Evolutionary conservation across 2,329 filamentous ascomycete species (phyloP).

Genomic region (Magnaporthiopsis rhizophila): DNA sequence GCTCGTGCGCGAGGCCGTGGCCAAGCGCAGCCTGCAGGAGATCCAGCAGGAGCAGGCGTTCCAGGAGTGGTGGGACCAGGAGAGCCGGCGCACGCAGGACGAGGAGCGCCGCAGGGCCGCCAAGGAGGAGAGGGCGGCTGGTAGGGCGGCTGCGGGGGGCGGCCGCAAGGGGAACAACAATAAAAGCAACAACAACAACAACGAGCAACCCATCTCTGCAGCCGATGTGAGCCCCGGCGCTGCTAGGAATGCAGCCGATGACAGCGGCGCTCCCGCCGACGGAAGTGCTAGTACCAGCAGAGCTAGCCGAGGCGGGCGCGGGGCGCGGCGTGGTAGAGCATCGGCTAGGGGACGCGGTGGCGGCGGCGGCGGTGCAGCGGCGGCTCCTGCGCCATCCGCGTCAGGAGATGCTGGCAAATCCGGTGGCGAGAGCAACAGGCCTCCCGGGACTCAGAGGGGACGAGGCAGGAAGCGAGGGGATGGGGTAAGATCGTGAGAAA

Average conservation of each 20-base stretch:
- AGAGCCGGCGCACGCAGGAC: conserved; percentile 64
- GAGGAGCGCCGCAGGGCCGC: conserved; percentile 40
- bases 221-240: too few relatives aligned
- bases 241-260: too few relatives aligned
- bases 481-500: background rate
- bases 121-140: conserved; percentile 18
- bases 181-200: too few relatives aligned
- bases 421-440: too few relatives aligned
- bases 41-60: conserved; percentile 97
- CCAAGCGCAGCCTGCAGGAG: conserved; percentile 83
- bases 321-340: background rate
- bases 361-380: background rate
- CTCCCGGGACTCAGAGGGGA: background rate
- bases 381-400: background rate
- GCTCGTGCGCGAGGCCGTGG: conserved; percentile 70
- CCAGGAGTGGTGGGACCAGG: conserved; percentile 92
- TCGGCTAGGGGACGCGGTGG: background rate
- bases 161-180: background rate
- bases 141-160: background rate
- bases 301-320: background rate
- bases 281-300: background rate
- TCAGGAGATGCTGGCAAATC: background rate
- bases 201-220: too few relatives aligned
- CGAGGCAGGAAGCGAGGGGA: background rate
- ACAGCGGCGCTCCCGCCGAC: too few relatives aligned